These are phyloP conservation scores for Colletotrichum sidae DNA, from an alignment of 2,329 filamentous ascomycete genomes.

Conservation along the genomic window DNA sequence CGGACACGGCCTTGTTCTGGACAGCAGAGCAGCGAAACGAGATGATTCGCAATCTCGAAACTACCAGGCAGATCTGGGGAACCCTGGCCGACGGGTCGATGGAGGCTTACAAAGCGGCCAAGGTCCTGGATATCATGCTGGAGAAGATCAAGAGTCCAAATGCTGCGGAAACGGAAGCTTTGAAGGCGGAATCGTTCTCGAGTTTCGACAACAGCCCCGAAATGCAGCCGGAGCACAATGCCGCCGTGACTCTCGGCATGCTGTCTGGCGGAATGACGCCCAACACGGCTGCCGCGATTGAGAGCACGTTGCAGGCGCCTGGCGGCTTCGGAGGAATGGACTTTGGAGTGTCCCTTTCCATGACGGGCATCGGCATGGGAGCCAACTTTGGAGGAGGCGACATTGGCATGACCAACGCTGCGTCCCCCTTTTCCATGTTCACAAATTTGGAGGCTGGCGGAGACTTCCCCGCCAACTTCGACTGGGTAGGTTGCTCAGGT, in stretches of 20 bases:
- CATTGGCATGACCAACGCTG: constrained; percentile 47
- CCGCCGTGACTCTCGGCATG: constrained; percentile 56
- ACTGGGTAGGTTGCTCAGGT: constrained; percentile 62
- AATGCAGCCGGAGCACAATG: constrained; percentile 53
- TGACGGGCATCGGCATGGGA: constrained; percentile 47
- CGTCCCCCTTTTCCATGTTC: constrained; percentile 66
- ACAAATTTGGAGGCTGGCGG: constrained; percentile 49
- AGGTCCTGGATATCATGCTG: constrained; percentile 85
- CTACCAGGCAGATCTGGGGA: constrained; percentile 83
- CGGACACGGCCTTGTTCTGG: constrained; percentile 66
- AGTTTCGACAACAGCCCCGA: constrained; percentile 38
- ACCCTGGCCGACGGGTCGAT: constrained; percentile 81
- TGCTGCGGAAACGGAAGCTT: constrained; percentile 21
- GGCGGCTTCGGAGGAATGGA: constrained; percentile 60
- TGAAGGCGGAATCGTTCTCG: constrained; percentile 43
- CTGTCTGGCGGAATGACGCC: constrained; percentile 52
- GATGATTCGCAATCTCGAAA: constrained; percentile 81
- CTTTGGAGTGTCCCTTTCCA: constrained; percentile 49
- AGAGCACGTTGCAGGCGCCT: constrained; percentile 49
- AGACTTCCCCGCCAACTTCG: constrained; percentile 64
- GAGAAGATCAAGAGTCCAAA: constrained; percentile 74
- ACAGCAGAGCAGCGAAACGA: constrained; percentile 71
- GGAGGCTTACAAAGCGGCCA: constrained; percentile 89
- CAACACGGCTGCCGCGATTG: constrained; percentile 43
- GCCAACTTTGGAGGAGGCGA: constrained; percentile 51